Evolutionary conservation across 2,329 filamentous ascomycete genomes (phyloP), one percentile per base, ranked within the genome.

Genomic region (Fusarium praegraminearum): DNA sequence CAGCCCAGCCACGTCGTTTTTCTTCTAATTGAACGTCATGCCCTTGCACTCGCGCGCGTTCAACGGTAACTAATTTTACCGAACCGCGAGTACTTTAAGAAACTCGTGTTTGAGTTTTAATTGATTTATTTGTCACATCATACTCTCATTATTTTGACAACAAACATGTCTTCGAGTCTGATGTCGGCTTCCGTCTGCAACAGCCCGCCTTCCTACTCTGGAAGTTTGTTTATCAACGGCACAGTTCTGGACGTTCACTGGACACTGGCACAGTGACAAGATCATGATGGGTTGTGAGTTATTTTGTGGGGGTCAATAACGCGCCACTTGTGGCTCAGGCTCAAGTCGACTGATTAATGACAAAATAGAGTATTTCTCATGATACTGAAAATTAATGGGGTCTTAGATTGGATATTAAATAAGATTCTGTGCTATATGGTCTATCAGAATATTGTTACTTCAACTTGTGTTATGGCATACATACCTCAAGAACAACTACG

Each of bases 1-100:
- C 22, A 51, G 49, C 49, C 62, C 62, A 65, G 62, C 62, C 62
- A 66, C 62, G 54, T 61, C 62, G 47, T 65, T 65, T 65, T 60
- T 47, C 22, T 41, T 32, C 28, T 41, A 65, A 43, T 59, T 51
- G 47, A 52, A 41, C 35, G 45, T 45, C 62, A 61, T 61, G 45
- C 51, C 51, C 51, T 54, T 38, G 41, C 20, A 33, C 56, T 35
- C 58, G 54, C 47, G 59, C 62, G 47, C 54, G 47, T 45, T 40
- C 11, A 40, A 65, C 35, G 18, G 43, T 35, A 44, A 47, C 33
- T 60, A 40, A 49, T 41, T 60, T 61, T 38, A 40, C 33, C 28
- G 20, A 45, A 16, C 36, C 36, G 38, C 38, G 41, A 50, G 10
- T 4, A 20, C 7, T 46, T 45, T 26, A 16, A 20, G 12, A 40